A percentile compares a stretch with the other conserved stretches of the same genome.
Evolutionary conservation across 2,329 filamentous ascomycete species (phyloP).

Genomic region (Colletotrichum sp.): DNA sequence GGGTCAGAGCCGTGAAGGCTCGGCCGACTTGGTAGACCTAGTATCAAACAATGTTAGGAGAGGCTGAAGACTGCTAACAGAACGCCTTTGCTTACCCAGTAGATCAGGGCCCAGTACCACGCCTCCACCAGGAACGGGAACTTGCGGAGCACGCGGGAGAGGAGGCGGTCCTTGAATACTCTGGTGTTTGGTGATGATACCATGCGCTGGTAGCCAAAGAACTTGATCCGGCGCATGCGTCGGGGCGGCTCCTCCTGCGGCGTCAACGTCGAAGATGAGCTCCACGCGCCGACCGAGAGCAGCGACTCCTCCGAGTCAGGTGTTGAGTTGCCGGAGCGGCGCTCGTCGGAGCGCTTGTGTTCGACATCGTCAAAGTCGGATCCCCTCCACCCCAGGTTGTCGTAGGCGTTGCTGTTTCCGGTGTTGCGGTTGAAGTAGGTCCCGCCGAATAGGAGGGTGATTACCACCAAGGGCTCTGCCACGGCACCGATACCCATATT

Average conservation of each 20-base stretch:
- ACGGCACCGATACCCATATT: constrained; percentile 45
- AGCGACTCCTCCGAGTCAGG: constrained; percentile 17
- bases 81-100: constrained; percentile 70
- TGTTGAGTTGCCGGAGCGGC: constrained; percentile 16
- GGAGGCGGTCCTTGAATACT: constrained; percentile 61
- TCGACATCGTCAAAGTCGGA: constrained; percentile 6
- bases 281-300: constrained; percentile 16
- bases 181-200: constrained; percentile 66
- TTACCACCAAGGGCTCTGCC: constrained; percentile 45
- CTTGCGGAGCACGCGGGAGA: constrained; percentile 68
- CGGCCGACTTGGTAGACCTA: constrained; percentile 78
- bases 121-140: constrained; percentile 77
- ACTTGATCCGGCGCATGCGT: constrained; percentile 37
- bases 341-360: constrained; percentile 41
- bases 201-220: constrained; percentile 34
- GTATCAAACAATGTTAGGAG: neutral
- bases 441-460: constrained; percentile 48
- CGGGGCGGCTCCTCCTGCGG: constrained; percentile 30
- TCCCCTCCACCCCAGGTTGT: constrained; percentile 19
- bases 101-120: constrained; percentile 80
- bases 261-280: constrained; percentile 29
- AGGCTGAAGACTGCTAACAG: neutral
- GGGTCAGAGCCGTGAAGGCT: constrained; percentile 72
- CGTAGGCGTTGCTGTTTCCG: constrained; percentile 32
- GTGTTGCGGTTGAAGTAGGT: constrained; percentile 48